Evolutionary conservation across 106 monocot species (phyloP).

Genomic region (Dendrobium huoshanense): DNA sequence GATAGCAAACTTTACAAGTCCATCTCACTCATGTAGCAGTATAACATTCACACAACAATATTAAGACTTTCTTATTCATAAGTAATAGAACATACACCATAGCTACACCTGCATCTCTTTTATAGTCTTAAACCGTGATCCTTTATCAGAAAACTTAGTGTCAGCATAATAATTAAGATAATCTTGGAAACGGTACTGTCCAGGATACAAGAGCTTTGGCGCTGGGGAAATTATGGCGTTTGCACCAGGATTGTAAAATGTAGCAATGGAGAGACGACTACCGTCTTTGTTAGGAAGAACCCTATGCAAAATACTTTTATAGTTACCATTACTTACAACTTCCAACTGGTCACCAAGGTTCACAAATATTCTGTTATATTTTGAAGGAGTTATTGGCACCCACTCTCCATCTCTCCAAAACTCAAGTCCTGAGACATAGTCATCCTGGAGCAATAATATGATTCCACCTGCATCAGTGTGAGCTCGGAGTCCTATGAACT

Average conservation of each 20-base stretch:
- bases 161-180: constrained; percentile 47
- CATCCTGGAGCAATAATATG: constrained; percentile 61
- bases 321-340: constrained; percentile 60
- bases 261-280: constrained; percentile 56
- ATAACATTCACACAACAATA: too few relatives aligned
- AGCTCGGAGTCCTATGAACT: constrained; percentile 48
- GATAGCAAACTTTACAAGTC: too few relatives aligned
- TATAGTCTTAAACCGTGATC: constrained; percentile 28
- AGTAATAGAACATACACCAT: background rate
- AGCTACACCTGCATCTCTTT: constrained; percentile 20
- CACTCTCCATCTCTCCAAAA: constrained; percentile 49
- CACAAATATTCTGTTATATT: constrained; percentile 44
- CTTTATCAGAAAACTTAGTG: constrained; percentile 57
- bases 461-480: constrained; percentile 85
- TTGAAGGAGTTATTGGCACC: constrained; percentile 39
- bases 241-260: constrained; percentile 66
- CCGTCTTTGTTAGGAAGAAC: constrained; percentile 42
- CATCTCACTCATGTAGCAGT: too few relatives aligned
- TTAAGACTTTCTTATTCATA: background rate
- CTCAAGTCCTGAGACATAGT: constrained; percentile 47
- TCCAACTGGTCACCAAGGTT: constrained; percentile 76
- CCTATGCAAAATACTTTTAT: constrained; percentile 57
- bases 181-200: constrained; percentile 48
- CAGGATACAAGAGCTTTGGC: constrained; percentile 43
- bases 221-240: constrained; percentile 49